Evolutionary conservation across 176 grass and related monocot species (phyloP), one percentile per base, ranked within the genome.

Genomic region (Phoenix roebelenii): DNA sequence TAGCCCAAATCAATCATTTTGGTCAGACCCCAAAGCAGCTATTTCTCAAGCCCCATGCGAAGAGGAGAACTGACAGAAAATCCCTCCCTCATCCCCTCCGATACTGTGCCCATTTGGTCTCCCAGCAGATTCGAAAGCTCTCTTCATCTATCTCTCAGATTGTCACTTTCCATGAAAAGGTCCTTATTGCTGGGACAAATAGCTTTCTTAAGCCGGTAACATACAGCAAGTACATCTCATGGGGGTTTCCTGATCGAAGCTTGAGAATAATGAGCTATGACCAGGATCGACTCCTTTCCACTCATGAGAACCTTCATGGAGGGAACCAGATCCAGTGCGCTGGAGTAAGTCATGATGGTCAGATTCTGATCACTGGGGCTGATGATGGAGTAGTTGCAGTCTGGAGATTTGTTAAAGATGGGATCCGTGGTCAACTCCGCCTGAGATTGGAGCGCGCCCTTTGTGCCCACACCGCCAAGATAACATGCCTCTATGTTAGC

Each of bases 1-100:
- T 98, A 55, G 94, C 94, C 64, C 94, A 98, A 77, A 98, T 98
- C 51, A 98, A 98, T 79, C 94, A 98, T 77, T 98, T 98, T 65
- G 94, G 94, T 66, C 94, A 98, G 81, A 98, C 94, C 32, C 94
- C 94, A 16, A 98, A 98, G 72, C 94, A 98, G 67, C 73, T 98
- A 60, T 98, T 98, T 69, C 82, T 69, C 53, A 98, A 93, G 60
- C 76, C 94, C 44, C 94, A 98, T 68, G 78, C 72, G 55, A 87
- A 98, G 78, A 59, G 94, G 56, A 76, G 85, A 32, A 92, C 84
- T 18, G 94, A 98, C 70, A 84, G 79, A 63, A 98, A 98, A 72
- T 28, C 80, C 50, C 81, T 72, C 22, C 88, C 84, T 60, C 94
- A 93, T 59, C 94, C 94, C 69, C 94, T 98, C 59, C 84, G 85